Conservation (phyloP, 306 rosid genomes). For the Trifolium dubium region DNA sequence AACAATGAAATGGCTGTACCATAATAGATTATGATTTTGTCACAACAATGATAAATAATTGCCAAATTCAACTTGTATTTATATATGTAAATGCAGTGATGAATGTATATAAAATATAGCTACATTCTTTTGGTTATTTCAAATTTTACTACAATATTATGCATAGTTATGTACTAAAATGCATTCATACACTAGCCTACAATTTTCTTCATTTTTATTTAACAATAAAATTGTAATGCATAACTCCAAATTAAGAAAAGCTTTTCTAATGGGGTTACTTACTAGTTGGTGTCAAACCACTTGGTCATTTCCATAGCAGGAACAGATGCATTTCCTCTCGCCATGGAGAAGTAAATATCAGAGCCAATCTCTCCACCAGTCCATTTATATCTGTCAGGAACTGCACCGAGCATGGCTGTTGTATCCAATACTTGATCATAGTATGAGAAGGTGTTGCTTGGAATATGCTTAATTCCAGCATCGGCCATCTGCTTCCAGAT, state of each 20-base stretch:
- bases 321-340: conserved; percentile 75
- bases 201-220: conserved; percentile 12
- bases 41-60: conserved; percentile 31
- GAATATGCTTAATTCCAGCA: conserved; percentile 72
- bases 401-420: conserved; percentile 88
- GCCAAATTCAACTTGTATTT: conserved; percentile 4
- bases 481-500: conserved; percentile 87
- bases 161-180: neutral
- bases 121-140: conserved; percentile 4
- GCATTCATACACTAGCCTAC: conserved; percentile 18
- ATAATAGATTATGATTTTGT: conserved; percentile 25
- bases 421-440: conserved; percentile 87
- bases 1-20: conserved; percentile 85
- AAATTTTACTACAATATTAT: conserved; percentile 11
- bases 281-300: conserved; percentile 88
- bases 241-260: neutral
- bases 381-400: conserved; percentile 82
- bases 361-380: conserved; percentile 72
- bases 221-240: neutral
- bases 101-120: neutral
- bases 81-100: neutral
- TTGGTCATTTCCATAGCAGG: conserved; percentile 95
- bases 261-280: conserved; percentile 36
- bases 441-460: conserved; percentile 85
- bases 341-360: conserved; percentile 84